Conservation (phyloP, 2,329 filamentous ascomycete species). For the Didymella lethalis region DNA sequence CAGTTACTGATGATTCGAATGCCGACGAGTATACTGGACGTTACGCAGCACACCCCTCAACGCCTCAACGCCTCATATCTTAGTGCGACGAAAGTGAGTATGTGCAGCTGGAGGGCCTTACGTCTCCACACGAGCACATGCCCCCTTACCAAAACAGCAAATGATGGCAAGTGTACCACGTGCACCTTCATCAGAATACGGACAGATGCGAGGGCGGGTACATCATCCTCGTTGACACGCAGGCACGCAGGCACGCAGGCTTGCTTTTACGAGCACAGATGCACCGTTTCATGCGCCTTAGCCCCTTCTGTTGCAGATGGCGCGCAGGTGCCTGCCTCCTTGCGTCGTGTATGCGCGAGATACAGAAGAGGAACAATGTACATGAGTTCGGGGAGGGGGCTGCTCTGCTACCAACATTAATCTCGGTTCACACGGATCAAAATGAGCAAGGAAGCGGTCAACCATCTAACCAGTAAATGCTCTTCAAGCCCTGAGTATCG, state of each 20-base stretch:
- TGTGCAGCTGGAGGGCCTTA: neutral
- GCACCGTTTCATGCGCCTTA: neutral
- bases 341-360: neutral
- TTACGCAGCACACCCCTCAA: conserved; percentile 1
- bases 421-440: neutral
- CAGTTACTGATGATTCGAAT: neutral
- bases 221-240: neutral
- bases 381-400: neutral
- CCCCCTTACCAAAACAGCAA: neutral
- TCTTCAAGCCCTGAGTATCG: neutral
- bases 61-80: neutral
- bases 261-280: neutral
- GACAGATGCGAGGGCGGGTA: neutral
- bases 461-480: neutral
- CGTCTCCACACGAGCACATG: conserved; percentile 2
- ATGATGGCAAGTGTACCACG: conserved; percentile 1
- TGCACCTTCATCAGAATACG: neutral
- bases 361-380: neutral
- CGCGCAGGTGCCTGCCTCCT: conserved; percentile 6
- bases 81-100: neutral
- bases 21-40: neutral
- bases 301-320: neutral
- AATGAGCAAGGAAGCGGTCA: conserved; percentile 4
- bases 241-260: neutral
- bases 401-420: neutral